Base-by-base conservation (phyloP, 148 eudicot genomes). In the Diospyros kaki region DNA sequence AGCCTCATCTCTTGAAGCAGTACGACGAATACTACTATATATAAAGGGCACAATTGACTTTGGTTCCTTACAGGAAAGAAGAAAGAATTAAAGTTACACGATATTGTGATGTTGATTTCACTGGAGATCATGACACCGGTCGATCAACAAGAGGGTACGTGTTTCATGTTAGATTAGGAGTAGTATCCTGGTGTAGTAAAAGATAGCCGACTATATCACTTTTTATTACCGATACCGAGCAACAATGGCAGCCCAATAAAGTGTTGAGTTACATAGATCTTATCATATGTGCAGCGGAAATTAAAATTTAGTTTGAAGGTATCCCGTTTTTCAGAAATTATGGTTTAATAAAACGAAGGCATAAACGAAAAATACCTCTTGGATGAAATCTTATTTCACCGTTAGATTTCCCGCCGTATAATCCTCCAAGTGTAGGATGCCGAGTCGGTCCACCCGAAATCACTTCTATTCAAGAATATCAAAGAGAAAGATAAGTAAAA, bases 161-260 rank as follows among this genome's bases (percentile, higher is more conserved):
- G 48, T 80, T 75, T 58, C 45, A 15, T 11, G 44, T 71, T 55
- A 64, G 79, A 6, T 69, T 64, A 12, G 62, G 53, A n/a, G 52
- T 60, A 38, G 64, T 80, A 1, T 70, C 69, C 0, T 69, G 83
- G 79, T 75, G 79, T 58, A 75, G 72, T 59, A 80, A 80, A 38
- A 64, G 60, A 54, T 70, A 75, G 40, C 56, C 72, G 4, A 79
- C 58, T 5, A 39, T 69, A 6, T 74, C 70, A 3, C 45, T 71
- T 4, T 80, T 72, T 44, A 69, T 65, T 4, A 80, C 61, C 6
- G 43, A 80, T 80, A 71, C 51, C 5, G 68, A 17, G 83, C 73
- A 15, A 39, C 76, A 5, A 66, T 71, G 66, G 79, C 76, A 72
- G 61, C 55, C 2, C 74, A 76, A 73, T 70, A 73, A 4, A n/a